Evolutionary conservation across 371 early-diverging fungal genomes (phyloP).

Genomic region (Actinomortierella ambigua): DNA sequence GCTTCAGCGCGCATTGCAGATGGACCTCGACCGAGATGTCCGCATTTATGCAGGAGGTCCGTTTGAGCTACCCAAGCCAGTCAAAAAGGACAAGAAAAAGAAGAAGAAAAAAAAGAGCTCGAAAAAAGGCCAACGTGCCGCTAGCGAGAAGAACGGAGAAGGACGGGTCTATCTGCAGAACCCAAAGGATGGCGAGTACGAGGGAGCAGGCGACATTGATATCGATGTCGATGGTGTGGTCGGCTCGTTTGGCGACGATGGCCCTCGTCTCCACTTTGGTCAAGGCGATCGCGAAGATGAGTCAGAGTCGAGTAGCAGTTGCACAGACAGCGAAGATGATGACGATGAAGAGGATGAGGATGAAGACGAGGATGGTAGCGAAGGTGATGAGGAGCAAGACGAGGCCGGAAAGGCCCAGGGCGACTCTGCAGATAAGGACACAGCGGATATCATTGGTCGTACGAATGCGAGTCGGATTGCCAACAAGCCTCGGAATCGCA

Average conservation of each 20-base stretch:
- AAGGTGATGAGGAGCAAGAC: neutral
- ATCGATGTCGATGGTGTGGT: constrained; percentile 6
- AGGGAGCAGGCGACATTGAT: constrained; percentile 9
- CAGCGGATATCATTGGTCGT: neutral
- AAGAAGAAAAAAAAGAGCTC: constrained; percentile 10
- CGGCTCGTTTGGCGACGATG: constrained; percentile 14
- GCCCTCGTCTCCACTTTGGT: constrained; percentile 3
- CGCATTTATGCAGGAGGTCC: constrained; percentile 41
- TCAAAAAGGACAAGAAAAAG: constrained; percentile 28
- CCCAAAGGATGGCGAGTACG: constrained; percentile 27
- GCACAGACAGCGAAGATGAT: constrained; percentile 15
- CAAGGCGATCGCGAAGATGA: constrained; percentile 15
- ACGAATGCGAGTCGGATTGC: constrained; percentile 28
- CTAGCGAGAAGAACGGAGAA: constrained; percentile 4
- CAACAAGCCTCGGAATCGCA: constrained; percentile 42
- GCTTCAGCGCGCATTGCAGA: constrained; percentile 10
- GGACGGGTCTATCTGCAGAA: constrained; percentile 27
- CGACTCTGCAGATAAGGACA: neutral
- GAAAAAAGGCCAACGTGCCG: neutral
- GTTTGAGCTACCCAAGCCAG: constrained; percentile 19
- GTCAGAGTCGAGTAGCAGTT: constrained; percentile 15
- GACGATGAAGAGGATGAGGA: constrained; percentile 15
- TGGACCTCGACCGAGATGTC: constrained; percentile 39
- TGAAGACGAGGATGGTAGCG: constrained; percentile 1
- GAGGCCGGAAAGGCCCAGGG: constrained; percentile 2